These are phyloP conservation scores for Magnaporthiopsis rhizophila DNA, from an alignment of 2,329 filamentous ascomycete genomes.

Conservation along the genomic window DNA sequence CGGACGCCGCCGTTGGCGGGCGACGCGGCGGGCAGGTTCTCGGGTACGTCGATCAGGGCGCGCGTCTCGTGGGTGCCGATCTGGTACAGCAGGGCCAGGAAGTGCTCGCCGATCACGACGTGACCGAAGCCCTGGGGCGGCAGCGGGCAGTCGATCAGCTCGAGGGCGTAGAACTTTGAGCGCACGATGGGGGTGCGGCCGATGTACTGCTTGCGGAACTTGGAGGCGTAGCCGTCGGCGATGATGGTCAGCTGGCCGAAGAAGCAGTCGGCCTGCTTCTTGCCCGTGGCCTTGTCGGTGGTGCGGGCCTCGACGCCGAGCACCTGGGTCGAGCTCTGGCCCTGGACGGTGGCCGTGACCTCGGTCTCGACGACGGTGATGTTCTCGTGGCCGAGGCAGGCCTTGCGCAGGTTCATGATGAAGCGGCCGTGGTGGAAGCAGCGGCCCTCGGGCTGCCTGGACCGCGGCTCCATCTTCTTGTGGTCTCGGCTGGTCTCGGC, in stretches of 20 bases:
- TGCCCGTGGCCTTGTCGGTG: slow-evolving; percentile 43
- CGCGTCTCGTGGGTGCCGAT: slow-evolving; percentile 94
- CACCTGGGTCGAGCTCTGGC: slow-evolving; percentile 59
- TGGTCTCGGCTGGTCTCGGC: slow-evolving; percentile 20
- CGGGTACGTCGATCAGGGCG: slow-evolving; percentile 80
- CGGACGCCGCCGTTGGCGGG: slow-evolving; percentile 74
- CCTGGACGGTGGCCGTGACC: slow-evolving; percentile 66
- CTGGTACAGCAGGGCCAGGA: slow-evolving; percentile 86
- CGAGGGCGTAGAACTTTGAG: slow-evolving; percentile 88
- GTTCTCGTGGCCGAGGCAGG: slow-evolving; percentile 68
- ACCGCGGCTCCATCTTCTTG: slow-evolving; percentile 17
- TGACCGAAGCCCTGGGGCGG: slow-evolving; percentile 72
- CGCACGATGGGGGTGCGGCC: slow-evolving; percentile 58
- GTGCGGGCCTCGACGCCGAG: slow-evolving; percentile 76
- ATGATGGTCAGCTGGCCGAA: slow-evolving; percentile 85
- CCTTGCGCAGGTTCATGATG: slow-evolving; percentile 70
- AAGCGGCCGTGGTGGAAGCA: slow-evolving; percentile 94
- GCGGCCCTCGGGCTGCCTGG: slow-evolving; percentile 58
- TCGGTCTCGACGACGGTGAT: slow-evolving; percentile 90
- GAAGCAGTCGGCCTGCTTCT: slow-evolving; percentile 63
- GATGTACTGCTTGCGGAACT: slow-evolving; percentile 77
- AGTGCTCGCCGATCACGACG: slow-evolving; percentile 71
- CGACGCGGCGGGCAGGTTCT: slow-evolving; percentile 64
- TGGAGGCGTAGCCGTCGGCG: slow-evolving; percentile 86
- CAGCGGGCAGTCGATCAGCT: slow-evolving; percentile 80